These are phyloP conservation scores for Alternaria triticimaculans DNA, from an alignment of 2,329 filamentous ascomycete species.

Conservation along the genomic window DNA sequence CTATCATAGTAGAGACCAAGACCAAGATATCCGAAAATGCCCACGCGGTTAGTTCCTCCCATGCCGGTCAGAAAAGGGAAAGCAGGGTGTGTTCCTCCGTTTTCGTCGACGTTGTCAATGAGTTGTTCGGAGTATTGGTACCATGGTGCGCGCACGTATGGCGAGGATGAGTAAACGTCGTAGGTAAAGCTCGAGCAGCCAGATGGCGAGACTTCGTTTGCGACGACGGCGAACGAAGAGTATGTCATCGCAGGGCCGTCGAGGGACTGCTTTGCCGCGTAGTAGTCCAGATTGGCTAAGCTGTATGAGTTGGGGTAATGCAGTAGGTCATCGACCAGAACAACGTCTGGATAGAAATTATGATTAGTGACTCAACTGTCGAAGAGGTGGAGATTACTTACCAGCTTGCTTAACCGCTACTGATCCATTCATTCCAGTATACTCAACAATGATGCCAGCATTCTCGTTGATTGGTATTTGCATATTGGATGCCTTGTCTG, in stretches of 20 bases:
- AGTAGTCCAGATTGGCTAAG: conserved; percentile 69
- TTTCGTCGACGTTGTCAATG: conserved; percentile 64
- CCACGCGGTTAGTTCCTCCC: conserved; percentile 72
- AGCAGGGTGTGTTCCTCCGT: conserved; percentile 72
- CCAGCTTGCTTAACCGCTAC: conserved; percentile 71
- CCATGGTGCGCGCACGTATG: conserved; percentile 71
- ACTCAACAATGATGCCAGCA: conserved; percentile 69
- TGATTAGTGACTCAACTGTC: not conserved
- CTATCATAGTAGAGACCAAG: conserved; percentile 65
- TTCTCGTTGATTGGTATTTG: conserved; percentile 59
- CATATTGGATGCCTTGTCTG: conserved; percentile 63
- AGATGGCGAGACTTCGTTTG: conserved; percentile 68
- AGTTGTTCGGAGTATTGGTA: conserved; percentile 75
- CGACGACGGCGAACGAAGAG: conserved; percentile 71
- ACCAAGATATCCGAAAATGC: conserved; percentile 71
- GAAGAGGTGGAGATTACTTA: not conserved
- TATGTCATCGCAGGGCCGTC: conserved; percentile 78
- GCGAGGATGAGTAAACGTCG: conserved; percentile 66
- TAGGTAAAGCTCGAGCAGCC: conserved; percentile 75
- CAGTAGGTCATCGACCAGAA: conserved; percentile 70
- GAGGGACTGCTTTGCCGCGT: conserved; percentile 70
- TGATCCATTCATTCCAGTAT: conserved; percentile 69
- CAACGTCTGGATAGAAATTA: conserved; percentile 57
- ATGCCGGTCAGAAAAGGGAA: conserved; percentile 75
- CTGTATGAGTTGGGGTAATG: conserved; percentile 65